These are phyloP conservation scores for Crithidia expoeki DNA, from an alignment of 208 protist genomes.

Conservation along the genomic window DNA sequence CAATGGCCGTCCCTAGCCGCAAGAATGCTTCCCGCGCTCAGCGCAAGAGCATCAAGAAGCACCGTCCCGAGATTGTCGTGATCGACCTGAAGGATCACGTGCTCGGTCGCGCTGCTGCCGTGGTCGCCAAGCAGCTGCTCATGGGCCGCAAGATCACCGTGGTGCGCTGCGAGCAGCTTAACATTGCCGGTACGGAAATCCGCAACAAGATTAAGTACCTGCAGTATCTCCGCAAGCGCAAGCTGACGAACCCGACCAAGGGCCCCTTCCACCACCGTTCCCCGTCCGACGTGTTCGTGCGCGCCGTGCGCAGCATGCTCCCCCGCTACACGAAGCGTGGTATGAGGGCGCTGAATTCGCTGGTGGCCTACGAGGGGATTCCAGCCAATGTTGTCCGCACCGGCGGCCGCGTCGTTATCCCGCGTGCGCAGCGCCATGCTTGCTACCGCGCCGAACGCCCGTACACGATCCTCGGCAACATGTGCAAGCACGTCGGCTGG, in stretches of 20 bases:
- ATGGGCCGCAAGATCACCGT: slow-evolving; percentile 96
- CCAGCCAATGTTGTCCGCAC: slow-evolving; percentile 72
- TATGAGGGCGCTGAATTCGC: slow-evolving; percentile 69
- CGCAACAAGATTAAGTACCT: slow-evolving; percentile 98
- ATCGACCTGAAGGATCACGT: slow-evolving; percentile 98
- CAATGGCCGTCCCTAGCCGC: slow-evolving; percentile 76
- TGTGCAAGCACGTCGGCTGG: slow-evolving; percentile 90
- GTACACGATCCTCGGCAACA: slow-evolving; percentile 86
- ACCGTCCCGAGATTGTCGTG: slow-evolving; percentile 91
- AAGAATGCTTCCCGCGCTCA: slow-evolving; percentile 59
- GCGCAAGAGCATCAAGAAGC: slow-evolving; percentile 81
- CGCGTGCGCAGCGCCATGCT: slow-evolving; percentile 72
- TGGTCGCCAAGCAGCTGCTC: slow-evolving; percentile 98
- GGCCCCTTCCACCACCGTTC: slow-evolving; percentile 98
- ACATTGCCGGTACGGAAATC: slow-evolving; percentile 95
- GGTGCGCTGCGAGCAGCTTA: slow-evolving; percentile 97
- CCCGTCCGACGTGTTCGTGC: slow-evolving; percentile 96
- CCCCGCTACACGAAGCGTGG: slow-evolving; percentile 93
- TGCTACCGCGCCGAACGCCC: slow-evolving; percentile 81
- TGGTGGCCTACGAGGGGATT: slow-evolving; percentile 86
- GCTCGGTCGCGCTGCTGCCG: slow-evolving; percentile 96
- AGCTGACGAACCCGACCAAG: slow-evolving; percentile 97
- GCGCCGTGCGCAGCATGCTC: slow-evolving; percentile 98
- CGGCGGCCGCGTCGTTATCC: slow-evolving; percentile 72
- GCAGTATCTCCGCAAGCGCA: slow-evolving; percentile 95